phyloP scores from a whole-genome alignment of 2,329 filamentous ascomycete genomes.

The Aspergillus unguis region DNA sequence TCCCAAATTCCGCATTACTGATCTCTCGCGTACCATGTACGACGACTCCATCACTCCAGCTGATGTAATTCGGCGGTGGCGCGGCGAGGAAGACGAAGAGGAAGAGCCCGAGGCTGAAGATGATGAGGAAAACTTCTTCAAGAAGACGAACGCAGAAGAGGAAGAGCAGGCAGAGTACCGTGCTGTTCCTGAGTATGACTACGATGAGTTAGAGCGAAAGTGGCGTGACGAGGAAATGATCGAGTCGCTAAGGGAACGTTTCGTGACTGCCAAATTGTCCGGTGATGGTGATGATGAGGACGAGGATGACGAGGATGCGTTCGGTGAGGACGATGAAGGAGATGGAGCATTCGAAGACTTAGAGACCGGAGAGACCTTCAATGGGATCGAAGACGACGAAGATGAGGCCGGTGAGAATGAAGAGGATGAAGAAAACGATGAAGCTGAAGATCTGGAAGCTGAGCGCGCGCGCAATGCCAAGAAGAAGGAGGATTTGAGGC shows the following conservation, averaged over 20 bases:
- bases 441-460: slow-evolving; percentile 62
- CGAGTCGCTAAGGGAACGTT: slow-evolving; percentile 68
- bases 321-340: slow-evolving; percentile 63
- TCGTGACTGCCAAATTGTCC: slow-evolving; percentile 66
- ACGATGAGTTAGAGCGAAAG: slow-evolving; percentile 74
- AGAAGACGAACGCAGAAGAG: slow-evolving; percentile 51
- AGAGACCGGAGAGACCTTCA: slow-evolving; percentile 65
- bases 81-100: slow-evolving; percentile 63
- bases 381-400: slow-evolving; percentile 39
- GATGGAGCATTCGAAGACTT: slow-evolving; percentile 84
- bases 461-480: slow-evolving; percentile 89
- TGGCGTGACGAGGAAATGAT: slow-evolving; percentile 80
- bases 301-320: slow-evolving; percentile 49
- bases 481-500: slow-evolving; percentile 88
- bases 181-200: slow-evolving; percentile 73
- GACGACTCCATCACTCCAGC: slow-evolving; percentile 71
- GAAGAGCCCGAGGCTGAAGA: slow-evolving; percentile 57
- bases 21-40: slow-evolving; percentile 86
- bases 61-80: slow-evolving; percentile 77
- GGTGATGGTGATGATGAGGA: slow-evolving; percentile 53
- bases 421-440: slow-evolving; percentile 50
- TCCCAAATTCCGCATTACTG: slow-evolving; percentile 71
- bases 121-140: slow-evolving; percentile 65
- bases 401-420: slow-evolving; percentile 47
- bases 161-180: slow-evolving; percentile 65